phyloP scores from a whole-genome alignment of 352 stramenopile genomes.

The Phytopythium boreale region DNA sequence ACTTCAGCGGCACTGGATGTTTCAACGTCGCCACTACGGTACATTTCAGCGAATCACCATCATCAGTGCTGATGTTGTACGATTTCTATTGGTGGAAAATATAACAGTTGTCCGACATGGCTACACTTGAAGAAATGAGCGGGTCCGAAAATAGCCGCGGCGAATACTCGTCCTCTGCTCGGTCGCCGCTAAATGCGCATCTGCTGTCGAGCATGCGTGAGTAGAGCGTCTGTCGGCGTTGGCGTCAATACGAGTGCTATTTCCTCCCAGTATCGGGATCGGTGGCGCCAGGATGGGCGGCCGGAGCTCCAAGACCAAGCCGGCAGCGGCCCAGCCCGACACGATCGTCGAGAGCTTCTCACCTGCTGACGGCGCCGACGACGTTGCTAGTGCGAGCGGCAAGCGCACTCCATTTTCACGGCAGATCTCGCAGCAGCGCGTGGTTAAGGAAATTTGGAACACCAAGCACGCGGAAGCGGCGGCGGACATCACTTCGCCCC shows the following conservation, averaged over 20 bases:
- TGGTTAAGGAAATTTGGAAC: constrained; percentile 10
- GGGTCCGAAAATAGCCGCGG: not conserved
- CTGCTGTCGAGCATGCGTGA: not conserved
- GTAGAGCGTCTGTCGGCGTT: not conserved
- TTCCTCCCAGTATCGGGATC: not conserved
- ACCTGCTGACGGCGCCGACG: constrained; percentile 2
- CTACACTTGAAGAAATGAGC: not conserved
- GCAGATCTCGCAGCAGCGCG: not conserved
- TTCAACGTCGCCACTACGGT: not conserved
- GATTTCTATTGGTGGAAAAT: not conserved
- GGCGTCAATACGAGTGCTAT: not conserved
- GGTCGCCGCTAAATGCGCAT: not conserved
- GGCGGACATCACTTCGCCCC: not conserved
- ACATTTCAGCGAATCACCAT: not conserved
- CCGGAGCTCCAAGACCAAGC: constrained; percentile 55
- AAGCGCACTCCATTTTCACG: not conserved
- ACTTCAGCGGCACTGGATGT: not conserved
- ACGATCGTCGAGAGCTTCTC: constrained; percentile 26
- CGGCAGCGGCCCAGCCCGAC: constrained; percentile 11
- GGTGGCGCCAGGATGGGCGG: constrained; percentile 36
- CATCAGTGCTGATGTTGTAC: not conserved
- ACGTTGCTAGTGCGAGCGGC: not conserved
- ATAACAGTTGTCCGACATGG: not conserved
- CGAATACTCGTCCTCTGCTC: not conserved
- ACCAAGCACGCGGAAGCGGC: not conserved